phyloP scores from a whole-genome alignment of 2,329 filamentous ascomycete genomes.

The Fusarium dlaminii region DNA sequence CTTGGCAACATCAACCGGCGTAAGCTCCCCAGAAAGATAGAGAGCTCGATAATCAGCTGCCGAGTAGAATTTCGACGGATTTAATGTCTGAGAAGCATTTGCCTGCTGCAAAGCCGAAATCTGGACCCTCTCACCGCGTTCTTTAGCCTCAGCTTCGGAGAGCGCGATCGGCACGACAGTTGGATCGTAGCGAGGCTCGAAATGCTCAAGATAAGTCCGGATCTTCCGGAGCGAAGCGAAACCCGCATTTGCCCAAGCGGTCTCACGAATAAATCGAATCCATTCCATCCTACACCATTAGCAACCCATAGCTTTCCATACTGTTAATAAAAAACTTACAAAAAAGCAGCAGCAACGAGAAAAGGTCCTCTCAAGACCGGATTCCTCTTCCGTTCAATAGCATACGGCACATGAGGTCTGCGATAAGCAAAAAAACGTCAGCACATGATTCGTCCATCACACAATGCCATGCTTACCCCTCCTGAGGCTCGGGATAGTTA shows the following conservation, averaged over 20 bases:
- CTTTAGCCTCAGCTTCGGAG: constrained; percentile 55
- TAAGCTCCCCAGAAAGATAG: constrained; percentile 57
- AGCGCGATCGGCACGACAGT: constrained; percentile 53
- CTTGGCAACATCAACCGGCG: constrained; percentile 56
- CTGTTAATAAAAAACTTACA: background rate
- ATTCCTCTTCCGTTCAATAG: constrained; percentile 25
- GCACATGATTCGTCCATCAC: background rate
- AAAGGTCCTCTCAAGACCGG: constrained; percentile 26
- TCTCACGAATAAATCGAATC: constrained; percentile 36
- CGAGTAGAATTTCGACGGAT: constrained; percentile 44
- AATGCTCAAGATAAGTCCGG: constrained; percentile 60
- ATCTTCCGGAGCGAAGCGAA: constrained; percentile 67
- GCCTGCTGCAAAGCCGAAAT: background rate
- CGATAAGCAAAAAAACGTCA: constrained; percentile 12
- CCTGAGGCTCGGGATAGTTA: constrained; percentile 31
- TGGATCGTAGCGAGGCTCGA: constrained; percentile 58
- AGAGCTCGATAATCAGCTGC: constrained; percentile 56
- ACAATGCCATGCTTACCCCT: constrained; percentile 20
- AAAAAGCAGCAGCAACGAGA: constrained; percentile 29
- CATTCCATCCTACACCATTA: constrained; percentile 38
- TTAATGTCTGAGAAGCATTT: constrained; percentile 49
- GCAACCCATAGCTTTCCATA: fast-evolving
- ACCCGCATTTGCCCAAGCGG: constrained; percentile 68
- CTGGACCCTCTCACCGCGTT: constrained; percentile 3
- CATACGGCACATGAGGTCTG: constrained; percentile 33